Conservation (phyloP, 352 stramenopile species). For the Pythium brachiatum region DNA sequence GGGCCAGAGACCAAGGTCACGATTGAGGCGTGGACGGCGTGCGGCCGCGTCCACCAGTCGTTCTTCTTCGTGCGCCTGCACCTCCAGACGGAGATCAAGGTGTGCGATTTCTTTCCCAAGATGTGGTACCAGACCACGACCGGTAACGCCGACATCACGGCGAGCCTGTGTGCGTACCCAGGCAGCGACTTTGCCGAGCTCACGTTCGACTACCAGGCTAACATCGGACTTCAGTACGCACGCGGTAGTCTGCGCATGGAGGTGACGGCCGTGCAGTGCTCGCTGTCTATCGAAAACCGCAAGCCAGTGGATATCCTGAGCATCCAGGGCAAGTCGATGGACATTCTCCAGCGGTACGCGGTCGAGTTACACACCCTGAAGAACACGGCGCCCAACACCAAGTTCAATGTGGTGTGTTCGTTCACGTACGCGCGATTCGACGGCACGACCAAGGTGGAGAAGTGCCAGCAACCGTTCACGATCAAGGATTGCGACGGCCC, state of each 20-base stretch:
- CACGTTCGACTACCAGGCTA: conserved; percentile 40
- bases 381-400: conserved; percentile 36
- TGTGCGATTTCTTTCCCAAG: conserved; percentile 34
- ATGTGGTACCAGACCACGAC: conserved; percentile 46
- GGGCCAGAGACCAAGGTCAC: conserved; percentile 43
- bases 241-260: conserved; percentile 7
- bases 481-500: conserved; percentile 62
- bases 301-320: conserved; percentile 35
- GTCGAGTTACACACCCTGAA: conserved; percentile 47
- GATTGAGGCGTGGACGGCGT: conserved; percentile 44
- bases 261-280: conserved; percentile 34
- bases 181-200: conserved; percentile 50
- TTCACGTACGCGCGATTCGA: conserved; percentile 54
- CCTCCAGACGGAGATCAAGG: conserved; percentile 25
- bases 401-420: conserved; percentile 43
- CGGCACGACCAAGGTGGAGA: conserved; percentile 11
- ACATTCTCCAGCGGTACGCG: conserved; percentile 55
- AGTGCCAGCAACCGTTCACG: conserved; percentile 41
- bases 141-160: not conserved
- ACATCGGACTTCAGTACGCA: conserved; percentile 23
- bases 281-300: conserved; percentile 31
- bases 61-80: conserved; percentile 39
- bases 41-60: conserved; percentile 29
- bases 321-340: conserved; percentile 27
- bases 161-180: conserved; percentile 29